Evolutionary conservation across 2,329 filamentous ascomycete species (phyloP), one percentile per base, ranked within the genome.

Genomic region (Mycocentrospora acerina): DNA sequence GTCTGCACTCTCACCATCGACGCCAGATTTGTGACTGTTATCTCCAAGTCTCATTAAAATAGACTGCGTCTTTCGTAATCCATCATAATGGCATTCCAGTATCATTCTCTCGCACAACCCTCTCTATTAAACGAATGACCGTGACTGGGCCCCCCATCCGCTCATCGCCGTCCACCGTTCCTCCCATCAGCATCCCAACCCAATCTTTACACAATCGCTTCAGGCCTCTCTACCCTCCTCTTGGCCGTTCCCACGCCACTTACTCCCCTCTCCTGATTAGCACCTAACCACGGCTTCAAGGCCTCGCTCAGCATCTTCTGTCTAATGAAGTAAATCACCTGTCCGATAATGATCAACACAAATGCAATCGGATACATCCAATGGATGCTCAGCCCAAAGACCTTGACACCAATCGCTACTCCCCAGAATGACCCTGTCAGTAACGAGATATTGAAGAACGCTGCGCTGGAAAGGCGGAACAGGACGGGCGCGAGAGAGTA

Each of bases 401-500:
- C 87, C 63, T 84, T 79, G 53, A 94, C 81, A 33, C 93, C 93
- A 55, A 98, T 91, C 53, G 94, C 86, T 46, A 95, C 86, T 51
- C 90, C 90, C 93, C 93, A 98, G 73, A 97, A 97, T 71, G 95
- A 96, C 56, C 84, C 88, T 2, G 93, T 97, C 44, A 98, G 76
- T 51, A 98, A 75, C 7, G 86, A 91, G 59, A 97, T 95, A 69
- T 98, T 95, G 75, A 96, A 94, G 71, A 98, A 96, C 14, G 90
- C 91, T 3, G 93, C 93, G 12, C 82, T 87, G 18, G 86, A 86
- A 73, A 97, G 86, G 51, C 93, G 88, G 70, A 97, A 84, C 48
- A 98, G 78, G 37, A 97, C 72, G 0, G 93, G 93, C 0, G 87
- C 90, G 3, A 93, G 75, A 7, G 83, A 83, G 74, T 98, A 98